A percentile compares a stretch with the other conserved stretches of the same genome.
These are phyloP conservation scores for Senna siamea DNA, from an alignment of 306 rosid genomes.

Conservation along the genomic window DNA sequence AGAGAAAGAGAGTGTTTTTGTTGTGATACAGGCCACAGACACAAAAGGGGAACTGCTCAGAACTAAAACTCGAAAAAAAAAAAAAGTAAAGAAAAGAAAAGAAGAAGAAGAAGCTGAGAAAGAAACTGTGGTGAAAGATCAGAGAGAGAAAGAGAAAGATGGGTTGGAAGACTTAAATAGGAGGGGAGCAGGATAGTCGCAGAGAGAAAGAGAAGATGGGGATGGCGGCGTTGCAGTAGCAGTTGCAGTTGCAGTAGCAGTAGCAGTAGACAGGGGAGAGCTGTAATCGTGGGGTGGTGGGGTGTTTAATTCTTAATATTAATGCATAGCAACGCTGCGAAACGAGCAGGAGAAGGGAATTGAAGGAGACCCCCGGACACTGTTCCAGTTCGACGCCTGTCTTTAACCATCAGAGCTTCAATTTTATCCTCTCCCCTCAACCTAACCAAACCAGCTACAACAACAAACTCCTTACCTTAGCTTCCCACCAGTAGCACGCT, in stretches of 20 bases:
- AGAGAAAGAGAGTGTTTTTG: slow-evolving; percentile 31
- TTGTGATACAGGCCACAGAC: slow-evolving; percentile 41
- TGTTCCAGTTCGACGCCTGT: no score
- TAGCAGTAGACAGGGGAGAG: slow-evolving; percentile 39
- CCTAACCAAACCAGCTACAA: no score
- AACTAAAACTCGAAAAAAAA: neutral
- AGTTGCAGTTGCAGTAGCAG: slow-evolving; percentile 35
- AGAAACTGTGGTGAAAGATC: no score
- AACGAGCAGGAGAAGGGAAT: no score
- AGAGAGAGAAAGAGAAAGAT: slow-evolving; percentile 31
- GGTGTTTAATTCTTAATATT: slow-evolving; percentile 28
- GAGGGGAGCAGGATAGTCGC: no score
- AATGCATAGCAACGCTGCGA: slow-evolving; percentile 43
- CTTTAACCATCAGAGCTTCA: no score
- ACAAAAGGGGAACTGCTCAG: slow-evolving; percentile 52
- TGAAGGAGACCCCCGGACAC: no score
- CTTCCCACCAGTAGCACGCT: no score
- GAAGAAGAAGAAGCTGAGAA: slow-evolving; percentile 32
- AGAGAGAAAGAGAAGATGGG: slow-evolving; percentile 50
- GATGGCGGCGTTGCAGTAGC: slow-evolving; percentile 82
- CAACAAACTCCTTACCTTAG: no score
- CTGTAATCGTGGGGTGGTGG: slow-evolving; percentile 49
- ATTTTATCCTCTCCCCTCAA: no score
- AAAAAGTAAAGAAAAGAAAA: neutral
- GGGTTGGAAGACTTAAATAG: slow-evolving; percentile 53